These are phyloP conservation scores for Mortierella sp. DNA, from an alignment of 371 early-diverging fungal species.

Conservation along the genomic window DNA sequence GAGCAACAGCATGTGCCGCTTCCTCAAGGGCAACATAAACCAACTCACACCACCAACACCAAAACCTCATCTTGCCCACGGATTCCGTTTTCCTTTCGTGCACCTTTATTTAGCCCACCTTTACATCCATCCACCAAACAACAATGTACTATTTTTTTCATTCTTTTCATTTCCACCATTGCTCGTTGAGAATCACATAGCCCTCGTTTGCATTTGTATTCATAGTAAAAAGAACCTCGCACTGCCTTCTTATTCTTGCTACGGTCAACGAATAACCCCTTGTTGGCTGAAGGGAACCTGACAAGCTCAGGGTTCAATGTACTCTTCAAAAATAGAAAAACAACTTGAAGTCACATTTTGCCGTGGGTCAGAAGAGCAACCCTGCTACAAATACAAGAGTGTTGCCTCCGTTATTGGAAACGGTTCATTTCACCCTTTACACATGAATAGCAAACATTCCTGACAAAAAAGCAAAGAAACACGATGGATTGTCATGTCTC, in stretches of 20 bases:
- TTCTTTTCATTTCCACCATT: not conserved
- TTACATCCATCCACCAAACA: not conserved
- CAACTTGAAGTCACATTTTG: not conserved
- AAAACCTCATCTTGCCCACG: conserved; percentile 16
- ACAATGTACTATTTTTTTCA: not conserved
- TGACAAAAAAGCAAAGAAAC: not conserved
- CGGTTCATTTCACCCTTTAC: not conserved
- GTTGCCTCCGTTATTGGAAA: not conserved
- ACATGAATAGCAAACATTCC: not conserved
- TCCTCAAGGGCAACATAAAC: not conserved
- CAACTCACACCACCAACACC: not conserved
- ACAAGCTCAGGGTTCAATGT: not conserved
- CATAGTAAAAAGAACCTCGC: not conserved
- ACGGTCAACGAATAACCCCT: not conserved
- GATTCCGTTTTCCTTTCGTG: conserved; percentile 7
- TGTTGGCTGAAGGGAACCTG: not conserved
- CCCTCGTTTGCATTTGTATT: not conserved
- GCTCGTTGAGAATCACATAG: not conserved
- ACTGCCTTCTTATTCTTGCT: not conserved
- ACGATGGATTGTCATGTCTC: not conserved
- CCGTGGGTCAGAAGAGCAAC: not conserved
- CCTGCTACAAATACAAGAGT: not conserved
- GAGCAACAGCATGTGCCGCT: conserved; percentile 6
- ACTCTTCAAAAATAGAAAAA: conserved; percentile 1
- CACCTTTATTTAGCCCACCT: not conserved